These are phyloP conservation scores for Aspergillus haitiensis DNA, from an alignment of 495 filamentous ascomycete genomes.

Conservation along the genomic window DNA sequence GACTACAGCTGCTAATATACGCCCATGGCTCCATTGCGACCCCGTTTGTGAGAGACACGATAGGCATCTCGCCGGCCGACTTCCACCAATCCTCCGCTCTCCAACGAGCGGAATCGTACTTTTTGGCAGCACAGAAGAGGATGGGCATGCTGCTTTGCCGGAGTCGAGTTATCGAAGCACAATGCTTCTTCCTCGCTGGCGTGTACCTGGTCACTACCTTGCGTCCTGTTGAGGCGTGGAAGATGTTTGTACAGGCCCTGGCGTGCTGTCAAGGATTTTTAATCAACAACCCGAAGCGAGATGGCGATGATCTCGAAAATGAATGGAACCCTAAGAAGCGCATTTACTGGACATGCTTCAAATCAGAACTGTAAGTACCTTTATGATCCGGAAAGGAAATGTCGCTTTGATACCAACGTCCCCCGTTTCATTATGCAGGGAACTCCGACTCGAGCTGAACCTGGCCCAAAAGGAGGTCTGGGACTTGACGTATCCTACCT, in stretches of 20 bases:
- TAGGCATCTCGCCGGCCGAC: background rate
- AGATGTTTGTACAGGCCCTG: slow-evolving; percentile 32
- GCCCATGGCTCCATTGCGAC: background rate
- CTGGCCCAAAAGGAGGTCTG: background rate
- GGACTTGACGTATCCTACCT: slow-evolving; percentile 23
- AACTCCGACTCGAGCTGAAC: slow-evolving; percentile 16
- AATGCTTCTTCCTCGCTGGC: slow-evolving; percentile 34
- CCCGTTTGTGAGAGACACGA: background rate
- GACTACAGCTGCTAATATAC: background rate
- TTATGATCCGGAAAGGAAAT: too few relatives aligned
- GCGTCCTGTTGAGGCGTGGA: slow-evolving; percentile 31
- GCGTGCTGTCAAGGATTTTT: slow-evolving; percentile 27
- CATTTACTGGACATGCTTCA: slow-evolving; percentile 42
- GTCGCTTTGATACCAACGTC: too few relatives aligned
- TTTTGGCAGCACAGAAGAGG: slow-evolving; percentile 21
- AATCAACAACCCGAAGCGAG: slow-evolving; percentile 5
- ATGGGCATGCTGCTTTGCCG: slow-evolving; percentile 22
- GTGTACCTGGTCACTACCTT: slow-evolving; percentile 32
- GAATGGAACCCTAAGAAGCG: slow-evolving; percentile 25
- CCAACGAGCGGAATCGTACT: slow-evolving; percentile 3
- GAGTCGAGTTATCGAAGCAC: slow-evolving; percentile 27
- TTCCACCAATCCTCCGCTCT: background rate
- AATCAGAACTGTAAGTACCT: slow-evolving; percentile 30
- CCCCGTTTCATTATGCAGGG: background rate
- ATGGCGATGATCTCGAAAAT: background rate